A percentile compares a stretch with the other conserved stretches of the same genome.
Evolutionary conservation across 2,329 filamentous ascomycete species (phyloP).

Genomic region (Ophiostoma ulmi): DNA sequence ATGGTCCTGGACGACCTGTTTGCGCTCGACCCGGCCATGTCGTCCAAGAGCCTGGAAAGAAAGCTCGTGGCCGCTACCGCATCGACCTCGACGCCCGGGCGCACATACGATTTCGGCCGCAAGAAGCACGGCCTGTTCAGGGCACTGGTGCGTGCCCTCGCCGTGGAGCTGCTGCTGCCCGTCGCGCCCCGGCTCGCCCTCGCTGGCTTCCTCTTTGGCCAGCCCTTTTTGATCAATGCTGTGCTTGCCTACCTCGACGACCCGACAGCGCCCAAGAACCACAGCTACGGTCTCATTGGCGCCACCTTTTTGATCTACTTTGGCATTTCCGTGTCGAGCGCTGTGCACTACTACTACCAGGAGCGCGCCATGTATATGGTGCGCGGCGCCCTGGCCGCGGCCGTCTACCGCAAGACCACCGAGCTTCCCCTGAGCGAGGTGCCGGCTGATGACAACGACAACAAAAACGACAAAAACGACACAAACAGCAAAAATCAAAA

Average conservation of each 20-base stretch:
- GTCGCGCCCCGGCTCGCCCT: neutral
- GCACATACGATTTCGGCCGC: neutral
- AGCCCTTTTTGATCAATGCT: constrained; percentile 35
- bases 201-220: constrained; percentile 34
- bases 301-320: constrained; percentile 39
- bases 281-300: constrained; percentile 42
- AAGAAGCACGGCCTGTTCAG: constrained; percentile 1
- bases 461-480: neutral
- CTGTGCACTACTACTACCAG: constrained; percentile 40
- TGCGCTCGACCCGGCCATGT: constrained; percentile 30
- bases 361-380: constrained; percentile 33
- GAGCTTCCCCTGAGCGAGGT: constrained; percentile 24
- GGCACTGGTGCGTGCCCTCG: neutral
- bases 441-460: constrained; percentile 18
- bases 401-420: constrained; percentile 36
- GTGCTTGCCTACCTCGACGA: constrained; percentile 34
- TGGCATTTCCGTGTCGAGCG: constrained; percentile 39
- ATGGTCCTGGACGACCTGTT: constrained; percentile 36
- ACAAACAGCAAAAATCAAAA: neutral
- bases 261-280: constrained; percentile 26
- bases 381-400: constrained; percentile 32
- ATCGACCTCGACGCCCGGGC: neutral
- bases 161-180: neutral
- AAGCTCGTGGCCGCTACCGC: constrained; percentile 21
- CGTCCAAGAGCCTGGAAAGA: constrained; percentile 22